Evolutionary conservation across 768 basidiomycete genomes (phyloP).

Genomic region (Suillus bovinus): DNA sequence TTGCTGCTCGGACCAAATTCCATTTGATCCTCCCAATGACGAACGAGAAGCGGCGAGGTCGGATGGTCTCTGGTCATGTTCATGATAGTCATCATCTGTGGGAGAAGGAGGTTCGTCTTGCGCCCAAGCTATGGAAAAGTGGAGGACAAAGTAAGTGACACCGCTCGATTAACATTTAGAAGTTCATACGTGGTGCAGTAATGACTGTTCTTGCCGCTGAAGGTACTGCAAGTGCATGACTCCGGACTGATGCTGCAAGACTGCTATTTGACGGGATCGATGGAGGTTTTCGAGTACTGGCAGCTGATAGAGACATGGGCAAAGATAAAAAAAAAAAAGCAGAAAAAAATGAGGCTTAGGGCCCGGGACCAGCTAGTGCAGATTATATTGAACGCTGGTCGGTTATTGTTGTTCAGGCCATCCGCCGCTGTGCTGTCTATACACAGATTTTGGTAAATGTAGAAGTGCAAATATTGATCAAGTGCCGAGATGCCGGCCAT

Average conservation of each 20-base stretch:
- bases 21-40: constrained; percentile 34
- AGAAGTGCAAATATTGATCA: too few species aligned
- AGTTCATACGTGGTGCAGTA: constrained; percentile 66
- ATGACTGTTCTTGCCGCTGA: constrained; percentile 58
- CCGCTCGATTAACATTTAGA: background rate
- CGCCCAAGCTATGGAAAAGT: constrained; percentile 65
- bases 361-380: background rate
- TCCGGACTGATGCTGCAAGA: constrained; percentile 30
- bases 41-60: constrained; percentile 58
- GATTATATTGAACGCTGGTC: background rate
- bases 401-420: background rate
- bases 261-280: constrained; percentile 25
- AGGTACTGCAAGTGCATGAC: constrained; percentile 22
- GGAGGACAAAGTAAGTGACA: constrained; percentile 8
- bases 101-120: constrained; percentile 82
- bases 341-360: too few species aligned
- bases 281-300: constrained; percentile 16
- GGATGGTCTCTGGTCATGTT: constrained; percentile 44
- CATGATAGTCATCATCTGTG: constrained; percentile 39
- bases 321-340: background rate
- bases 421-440: too few species aligned
- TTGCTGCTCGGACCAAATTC: constrained; percentile 32
- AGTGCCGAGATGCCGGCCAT: constrained; percentile 5
- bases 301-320: constrained; percentile 19
- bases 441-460: background rate